Evolutionary conservation across 768 basidiomycete genomes (phyloP).

Genomic region (Pleurotus sapidus): DNA sequence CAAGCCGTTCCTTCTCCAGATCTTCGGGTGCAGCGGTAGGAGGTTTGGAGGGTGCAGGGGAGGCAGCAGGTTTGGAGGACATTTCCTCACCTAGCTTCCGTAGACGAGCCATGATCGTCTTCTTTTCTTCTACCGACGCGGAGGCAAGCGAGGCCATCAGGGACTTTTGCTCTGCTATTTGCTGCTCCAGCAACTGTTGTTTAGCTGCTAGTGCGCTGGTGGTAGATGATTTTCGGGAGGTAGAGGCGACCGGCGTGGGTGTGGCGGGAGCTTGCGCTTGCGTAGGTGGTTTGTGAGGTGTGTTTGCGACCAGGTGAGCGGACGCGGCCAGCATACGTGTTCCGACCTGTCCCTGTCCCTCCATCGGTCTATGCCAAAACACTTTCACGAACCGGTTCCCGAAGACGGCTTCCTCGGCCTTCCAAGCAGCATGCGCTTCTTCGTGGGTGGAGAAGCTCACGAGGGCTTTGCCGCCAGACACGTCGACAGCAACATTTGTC

Average conservation of each 20-base stretch:
- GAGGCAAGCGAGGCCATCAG: slow-evolving; percentile 70
- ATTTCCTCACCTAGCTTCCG: slow-evolving; percentile 80
- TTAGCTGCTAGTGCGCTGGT: slow-evolving; percentile 63
- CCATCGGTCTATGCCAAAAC: slow-evolving; percentile 93
- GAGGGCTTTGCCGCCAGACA: slow-evolving; percentile 70
- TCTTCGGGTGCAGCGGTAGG: slow-evolving; percentile 35
- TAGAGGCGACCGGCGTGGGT: slow-evolving; percentile 21
- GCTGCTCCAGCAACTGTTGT: slow-evolving; percentile 73
- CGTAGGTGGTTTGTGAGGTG: slow-evolving; percentile 18
- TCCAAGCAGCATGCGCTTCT: slow-evolving; percentile 88
- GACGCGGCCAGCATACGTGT: slow-evolving; percentile 78
- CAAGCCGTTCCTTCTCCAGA: slow-evolving; percentile 64
- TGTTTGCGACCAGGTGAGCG: slow-evolving; percentile 68
- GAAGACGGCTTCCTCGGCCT: slow-evolving; percentile 92
- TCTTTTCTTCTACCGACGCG: slow-evolving; percentile 71
- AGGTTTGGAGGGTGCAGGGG: slow-evolving; percentile 24
- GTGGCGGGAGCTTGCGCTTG: slow-evolving; percentile 17
- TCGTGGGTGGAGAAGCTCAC: slow-evolving; percentile 83
- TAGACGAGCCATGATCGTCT: slow-evolving; percentile 71
- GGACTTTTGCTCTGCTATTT: slow-evolving; percentile 86
- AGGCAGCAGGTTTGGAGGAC: slow-evolving; percentile 39
- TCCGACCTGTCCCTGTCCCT: slow-evolving; percentile 83
- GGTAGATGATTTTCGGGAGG: slow-evolving; percentile 35
- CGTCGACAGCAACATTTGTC: slow-evolving; percentile 88
- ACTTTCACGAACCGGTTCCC: slow-evolving; percentile 93